A percentile compares a stretch with the other conserved stretches of the same genome.
Conservation (phyloP, 345 rosid genomes). For the Linum trigynum region DNA sequence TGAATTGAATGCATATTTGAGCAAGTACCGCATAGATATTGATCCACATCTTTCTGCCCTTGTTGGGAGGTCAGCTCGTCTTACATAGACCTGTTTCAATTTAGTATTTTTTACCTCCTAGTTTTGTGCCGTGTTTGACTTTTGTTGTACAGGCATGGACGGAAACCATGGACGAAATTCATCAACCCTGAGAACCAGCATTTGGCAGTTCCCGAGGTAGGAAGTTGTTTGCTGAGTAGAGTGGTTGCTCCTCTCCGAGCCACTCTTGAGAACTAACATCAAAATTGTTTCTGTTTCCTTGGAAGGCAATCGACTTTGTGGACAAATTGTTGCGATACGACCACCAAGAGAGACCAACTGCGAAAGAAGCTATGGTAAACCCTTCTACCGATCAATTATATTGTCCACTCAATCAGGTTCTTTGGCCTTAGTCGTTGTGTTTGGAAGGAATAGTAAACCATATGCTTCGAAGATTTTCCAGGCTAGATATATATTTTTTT, state of each 20-base stretch:
- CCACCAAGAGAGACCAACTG: constrained; percentile 96
- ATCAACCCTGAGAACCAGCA: constrained; percentile 82
- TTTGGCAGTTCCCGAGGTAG: constrained; percentile 88
- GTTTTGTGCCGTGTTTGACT: no score
- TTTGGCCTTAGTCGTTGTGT: no score
- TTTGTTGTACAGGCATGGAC: constrained; percentile 51
- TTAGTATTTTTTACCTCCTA: no score
- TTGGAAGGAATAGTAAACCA: no score
- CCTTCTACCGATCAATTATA: no score
- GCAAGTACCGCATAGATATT: constrained; percentile 71
- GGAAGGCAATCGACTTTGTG: constrained; percentile 83
- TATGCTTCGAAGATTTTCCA: no score
- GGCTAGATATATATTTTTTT: no score
- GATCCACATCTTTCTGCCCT: constrained; percentile 71
- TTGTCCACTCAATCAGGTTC: no score
- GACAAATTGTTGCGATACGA: constrained; percentile 94
- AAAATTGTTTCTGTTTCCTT: constrained; percentile 1
- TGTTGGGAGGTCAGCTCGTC: constrained; percentile 51
- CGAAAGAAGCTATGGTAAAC: constrained; percentile 84
- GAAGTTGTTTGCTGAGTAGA: neutral
- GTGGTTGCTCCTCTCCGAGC: neutral
- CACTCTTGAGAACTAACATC: neutral
- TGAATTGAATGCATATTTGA: constrained; percentile 62
- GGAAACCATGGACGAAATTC: constrained; percentile 91
- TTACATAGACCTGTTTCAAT: no score